Base-by-base conservation (phyloP, 345 rosid genomes). In the Arabidopsis arenosa region DNA sequence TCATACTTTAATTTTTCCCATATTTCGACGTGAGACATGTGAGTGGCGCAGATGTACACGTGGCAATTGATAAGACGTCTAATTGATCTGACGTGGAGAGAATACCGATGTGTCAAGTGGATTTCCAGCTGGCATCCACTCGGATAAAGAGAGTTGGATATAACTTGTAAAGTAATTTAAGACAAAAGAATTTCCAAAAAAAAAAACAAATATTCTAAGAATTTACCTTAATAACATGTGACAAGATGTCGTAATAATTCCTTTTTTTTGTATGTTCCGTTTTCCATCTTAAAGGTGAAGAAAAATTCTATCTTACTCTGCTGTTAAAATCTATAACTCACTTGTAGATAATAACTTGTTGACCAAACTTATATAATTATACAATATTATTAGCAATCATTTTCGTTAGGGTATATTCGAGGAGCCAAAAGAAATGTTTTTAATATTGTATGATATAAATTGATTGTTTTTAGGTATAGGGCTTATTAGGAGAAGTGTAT, bases 401-500 rank as follows among this genome's bases (percentile, higher is more conserved):
- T 54, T 70, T 70, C 36, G 8, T n/a, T 56, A 56, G 61, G 72
- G 54, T 36, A 77, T 70, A 70, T 70, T 70, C 61, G 72, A 13
- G 44, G 30, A 71, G 80, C 54, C 36, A 77, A 56, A 70, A 57
- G 47, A 47, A 63, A 12, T 14, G 35, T 17, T 69, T 69, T 45
- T 41, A 2, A 9, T 10, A 3, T 14, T 21, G 4, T 32, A 48
- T 55, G 8, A 56, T 35, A 56, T 26, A 23, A 49, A 15, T 1
- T 36, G 32, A 60, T 63, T 56, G 44, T 51, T 32, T 51, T 32
- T 72, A 43, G 55, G 73, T 72, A 65, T 77, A 66, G 81, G 76
- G 55, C 67, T 77, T 65, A 72, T 66, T 17, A 66, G 76, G 81
- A 72, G 73, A 72, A 66, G 74, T 73, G 74, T 66, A 66, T 60